phyloP scores from a whole-genome alignment of 2,329 filamentous ascomycete species.

The Ascomycota sp. region DNA sequence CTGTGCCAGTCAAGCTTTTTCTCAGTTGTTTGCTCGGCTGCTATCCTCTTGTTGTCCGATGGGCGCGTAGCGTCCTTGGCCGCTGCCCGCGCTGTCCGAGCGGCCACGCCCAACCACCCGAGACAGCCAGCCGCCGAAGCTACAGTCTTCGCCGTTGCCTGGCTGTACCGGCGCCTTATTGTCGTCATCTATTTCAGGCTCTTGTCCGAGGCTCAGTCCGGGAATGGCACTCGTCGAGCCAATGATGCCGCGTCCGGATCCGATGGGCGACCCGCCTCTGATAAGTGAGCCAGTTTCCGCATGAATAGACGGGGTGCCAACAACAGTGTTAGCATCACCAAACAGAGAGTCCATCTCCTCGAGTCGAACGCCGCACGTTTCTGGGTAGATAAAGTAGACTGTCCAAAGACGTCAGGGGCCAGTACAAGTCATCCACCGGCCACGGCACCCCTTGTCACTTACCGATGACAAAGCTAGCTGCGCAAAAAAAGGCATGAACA shows the following conservation, averaged over 20 bases:
- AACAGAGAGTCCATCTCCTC: slow-evolving; percentile 95
- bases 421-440: no score
- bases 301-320: slow-evolving; percentile 51
- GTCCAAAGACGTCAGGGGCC: slow-evolving; percentile 4
- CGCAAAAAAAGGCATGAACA: slow-evolving; percentile 91
- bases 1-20: no score
- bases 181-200: slow-evolving; percentile 33
- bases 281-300: slow-evolving; percentile 63
- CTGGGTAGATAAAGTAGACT: slow-evolving; percentile 96
- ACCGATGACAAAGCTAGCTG: slow-evolving; percentile 88
- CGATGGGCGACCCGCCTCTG: slow-evolving; percentile 46
- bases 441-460: slow-evolving; percentile 15
- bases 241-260: slow-evolving; percentile 41
- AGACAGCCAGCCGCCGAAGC: slow-evolving; percentile 28
- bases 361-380: slow-evolving; percentile 81
- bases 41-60: slow-evolving; percentile 19
- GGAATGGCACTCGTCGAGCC: slow-evolving; percentile 50
- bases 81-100: slow-evolving; percentile 15
- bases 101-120: slow-evolving; percentile 18
- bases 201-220: slow-evolving; percentile 56
- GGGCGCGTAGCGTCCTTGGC: slow-evolving; percentile 20
- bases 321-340: slow-evolving; percentile 70
- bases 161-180: slow-evolving; percentile 18
- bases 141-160: slow-evolving; percentile 14
- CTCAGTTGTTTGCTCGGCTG: slow-evolving; percentile 6